Evolutionary conservation across 192 early-diverging fungal species (phyloP).

Genomic region (Geranomyces variabilis): DNA sequence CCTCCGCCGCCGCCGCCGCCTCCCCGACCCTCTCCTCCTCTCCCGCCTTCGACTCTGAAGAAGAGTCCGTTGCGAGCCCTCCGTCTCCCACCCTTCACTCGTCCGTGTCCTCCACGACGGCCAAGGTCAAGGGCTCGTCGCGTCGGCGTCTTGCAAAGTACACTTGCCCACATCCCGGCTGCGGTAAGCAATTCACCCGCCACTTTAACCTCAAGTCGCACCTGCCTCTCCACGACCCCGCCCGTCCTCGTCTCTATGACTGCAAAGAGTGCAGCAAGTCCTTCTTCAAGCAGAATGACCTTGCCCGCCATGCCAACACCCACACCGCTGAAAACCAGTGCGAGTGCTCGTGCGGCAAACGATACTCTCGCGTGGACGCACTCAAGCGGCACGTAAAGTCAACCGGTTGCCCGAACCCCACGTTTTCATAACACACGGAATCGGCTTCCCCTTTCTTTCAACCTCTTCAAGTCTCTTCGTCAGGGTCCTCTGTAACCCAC

Average conservation of each 20-base stretch:
- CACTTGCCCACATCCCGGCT: slow-evolving; percentile 19
- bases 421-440: too few species aligned
- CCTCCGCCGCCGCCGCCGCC: background rate
- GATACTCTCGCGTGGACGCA: slow-evolving; percentile 69
- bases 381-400: slow-evolving; percentile 57
- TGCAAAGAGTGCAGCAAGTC: slow-evolving; percentile 11
- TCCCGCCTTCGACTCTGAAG: too few species aligned
- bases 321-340: slow-evolving; percentile 64
- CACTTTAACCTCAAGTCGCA: slow-evolving; percentile 26
- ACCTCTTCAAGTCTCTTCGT: too few species aligned
- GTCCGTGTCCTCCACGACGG: too few species aligned
- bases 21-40: slow-evolving; percentile 1
- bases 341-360: slow-evolving; percentile 49
- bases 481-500: too few species aligned
- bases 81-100: background rate
- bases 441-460: too few species aligned
- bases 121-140: background rate
- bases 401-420: slow-evolving; percentile 15
- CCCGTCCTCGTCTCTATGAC: slow-evolving; percentile 11
- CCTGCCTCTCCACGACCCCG: slow-evolving; percentile 31
- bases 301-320: slow-evolving; percentile 64
- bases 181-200: slow-evolving; percentile 21
- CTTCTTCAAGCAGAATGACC: slow-evolving; percentile 61
- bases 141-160: slow-evolving; percentile 1
- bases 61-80: too few species aligned